Percentiles rank a stretch among this genome's conserved stretches.
These are phyloP conservation scores for Novymonas esmeraldas DNA, from an alignment of 208 protist genomes.

Conservation along the genomic window DNA sequence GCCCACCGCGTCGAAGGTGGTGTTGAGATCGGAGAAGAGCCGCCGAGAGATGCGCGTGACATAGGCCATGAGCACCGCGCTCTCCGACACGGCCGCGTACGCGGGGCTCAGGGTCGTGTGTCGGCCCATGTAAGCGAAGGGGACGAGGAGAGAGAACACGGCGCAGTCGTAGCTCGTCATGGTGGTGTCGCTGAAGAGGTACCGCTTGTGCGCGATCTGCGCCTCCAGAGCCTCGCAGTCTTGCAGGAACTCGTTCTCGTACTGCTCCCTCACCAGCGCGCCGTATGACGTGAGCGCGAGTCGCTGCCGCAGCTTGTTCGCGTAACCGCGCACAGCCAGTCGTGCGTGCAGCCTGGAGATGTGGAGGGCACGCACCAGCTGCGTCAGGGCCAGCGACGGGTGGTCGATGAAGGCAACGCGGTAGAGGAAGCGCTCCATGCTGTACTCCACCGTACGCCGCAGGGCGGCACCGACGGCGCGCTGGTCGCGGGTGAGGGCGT, in stretches of 20 bases:
- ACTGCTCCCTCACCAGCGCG: conserved; percentile 50
- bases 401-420: conserved; percentile 50
- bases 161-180: conserved; percentile 73
- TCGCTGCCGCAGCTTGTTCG: conserved; percentile 17
- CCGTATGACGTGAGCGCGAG: conserved; percentile 39
- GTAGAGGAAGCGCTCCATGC: conserved; percentile 41
- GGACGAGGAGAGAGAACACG: conserved; percentile 64
- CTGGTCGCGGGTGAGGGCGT: conserved; percentile 38
- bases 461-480: conserved; percentile 45
- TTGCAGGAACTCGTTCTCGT: conserved; percentile 45
- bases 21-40: conserved; percentile 47
- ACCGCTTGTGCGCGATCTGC: conserved; percentile 39
- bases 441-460: conserved; percentile 47
- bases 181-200: conserved; percentile 40
- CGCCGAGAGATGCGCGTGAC: conserved; percentile 51
- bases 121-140: conserved; percentile 53
- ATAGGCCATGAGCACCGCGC: conserved; percentile 54
- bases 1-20: conserved; percentile 11
- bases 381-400: conserved; percentile 33
- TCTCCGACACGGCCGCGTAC: conserved; percentile 51
- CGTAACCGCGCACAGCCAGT: conserved; percentile 37
- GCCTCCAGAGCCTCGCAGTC: conserved; percentile 56
- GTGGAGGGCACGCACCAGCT: conserved; percentile 40
- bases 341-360: conserved; percentile 37
- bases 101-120: conserved; percentile 42